A percentile compares a stretch with the other conserved stretches of the same genome.
Evolutionary conservation across 306 rosid genomes (phyloP).

Genomic region (Casuarina glauca): DNA sequence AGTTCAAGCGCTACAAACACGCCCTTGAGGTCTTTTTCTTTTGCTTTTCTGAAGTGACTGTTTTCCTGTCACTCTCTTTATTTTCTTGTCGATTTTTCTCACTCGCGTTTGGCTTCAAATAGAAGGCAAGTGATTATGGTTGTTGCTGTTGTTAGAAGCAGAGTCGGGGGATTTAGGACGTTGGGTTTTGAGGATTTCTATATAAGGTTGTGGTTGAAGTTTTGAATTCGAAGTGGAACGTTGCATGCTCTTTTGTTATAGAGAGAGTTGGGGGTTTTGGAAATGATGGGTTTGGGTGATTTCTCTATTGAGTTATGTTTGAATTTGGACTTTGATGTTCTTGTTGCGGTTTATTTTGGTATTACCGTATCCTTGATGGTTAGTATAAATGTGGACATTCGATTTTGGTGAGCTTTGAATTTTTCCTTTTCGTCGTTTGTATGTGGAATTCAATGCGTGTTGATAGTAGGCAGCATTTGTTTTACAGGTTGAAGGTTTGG

Average conservation of each 20-base stretch:
- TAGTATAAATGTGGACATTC: neutral
- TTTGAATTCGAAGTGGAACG: neutral
- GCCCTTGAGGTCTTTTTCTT: conserved; percentile 75
- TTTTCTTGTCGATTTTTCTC: neutral
- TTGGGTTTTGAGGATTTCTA: neutral
- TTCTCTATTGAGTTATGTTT: neutral
- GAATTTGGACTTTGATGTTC: neutral
- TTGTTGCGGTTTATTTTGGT: neutral
- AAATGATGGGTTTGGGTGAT: neutral
- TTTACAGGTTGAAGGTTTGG: neutral
- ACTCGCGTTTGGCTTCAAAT: neutral
- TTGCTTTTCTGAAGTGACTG: neutral
- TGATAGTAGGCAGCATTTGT: neutral
- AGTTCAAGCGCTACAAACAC: conserved; percentile 76
- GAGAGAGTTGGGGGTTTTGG: neutral
- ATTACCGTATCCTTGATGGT: neutral
- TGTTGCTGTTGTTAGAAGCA: neutral
- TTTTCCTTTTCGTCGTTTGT: neutral
- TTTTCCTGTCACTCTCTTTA: neutral
- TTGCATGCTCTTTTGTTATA: neutral
- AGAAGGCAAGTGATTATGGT: neutral
- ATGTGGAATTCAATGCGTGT: neutral
- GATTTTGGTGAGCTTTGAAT: neutral
- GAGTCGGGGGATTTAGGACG: neutral
- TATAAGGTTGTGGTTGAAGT: neutral